Evolutionary conservation across 345 rosid species (phyloP).

Genomic region (Eucalyptus dawsonii): DNA sequence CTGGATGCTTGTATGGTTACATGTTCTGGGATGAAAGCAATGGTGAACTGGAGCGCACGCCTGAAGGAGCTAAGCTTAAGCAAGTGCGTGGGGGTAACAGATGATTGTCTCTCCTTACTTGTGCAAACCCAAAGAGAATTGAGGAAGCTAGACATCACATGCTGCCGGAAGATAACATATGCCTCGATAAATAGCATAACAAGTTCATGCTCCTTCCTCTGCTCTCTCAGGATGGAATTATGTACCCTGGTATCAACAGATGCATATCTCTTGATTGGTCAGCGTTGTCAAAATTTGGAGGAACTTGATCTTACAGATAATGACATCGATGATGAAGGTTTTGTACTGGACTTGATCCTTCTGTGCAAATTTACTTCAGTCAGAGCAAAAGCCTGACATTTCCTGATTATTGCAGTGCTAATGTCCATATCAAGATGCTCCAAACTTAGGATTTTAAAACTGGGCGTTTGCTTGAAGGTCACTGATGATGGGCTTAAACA

Average conservation of each 20-base stretch:
- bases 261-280: slow-evolving; percentile 50
- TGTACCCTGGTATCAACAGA: slow-evolving; percentile 44
- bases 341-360: background rate
- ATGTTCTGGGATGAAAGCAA: slow-evolving; percentile 37
- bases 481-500: slow-evolving; percentile 38
- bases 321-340: slow-evolving; percentile 67
- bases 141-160: slow-evolving; percentile 55
- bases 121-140: slow-evolving; percentile 33
- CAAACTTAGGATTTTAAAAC: slow-evolving; percentile 34
- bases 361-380: background rate
- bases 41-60: slow-evolving; percentile 22
- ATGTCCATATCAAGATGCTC: slow-evolving; percentile 47
- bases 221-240: slow-evolving; percentile 57
- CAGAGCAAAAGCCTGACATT: background rate
- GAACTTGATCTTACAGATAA: slow-evolving; percentile 74
- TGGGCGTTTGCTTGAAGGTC: slow-evolving; percentile 52
- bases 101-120: slow-evolving; percentile 45
- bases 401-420: slow-evolving; percentile 7
- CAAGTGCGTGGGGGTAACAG: slow-evolving; percentile 55
- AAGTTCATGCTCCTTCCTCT: slow-evolving; percentile 30
- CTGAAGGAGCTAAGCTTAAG: slow-evolving; percentile 52
- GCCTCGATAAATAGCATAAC: slow-evolving; percentile 33
- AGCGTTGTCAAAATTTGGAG: slow-evolving; percentile 35
- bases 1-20: slow-evolving; percentile 49
- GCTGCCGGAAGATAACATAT: slow-evolving; percentile 55